phyloP scores from a whole-genome alignment of 768 basidiomycete species.

The Pulveroboletus sp. region DNA sequence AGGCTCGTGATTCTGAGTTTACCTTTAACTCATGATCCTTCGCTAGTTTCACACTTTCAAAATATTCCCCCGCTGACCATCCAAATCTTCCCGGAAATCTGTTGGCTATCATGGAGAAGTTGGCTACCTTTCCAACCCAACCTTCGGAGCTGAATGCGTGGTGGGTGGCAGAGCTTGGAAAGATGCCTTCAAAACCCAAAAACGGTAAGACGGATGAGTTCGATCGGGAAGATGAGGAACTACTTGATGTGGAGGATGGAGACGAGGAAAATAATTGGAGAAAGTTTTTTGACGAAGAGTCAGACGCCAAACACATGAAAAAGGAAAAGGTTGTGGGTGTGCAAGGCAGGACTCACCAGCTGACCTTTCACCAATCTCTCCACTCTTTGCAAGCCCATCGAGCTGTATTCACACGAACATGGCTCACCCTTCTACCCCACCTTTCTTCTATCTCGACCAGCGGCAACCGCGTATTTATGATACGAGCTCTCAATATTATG shows the following conservation, averaged over 20 bases:
- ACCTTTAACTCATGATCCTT: conserved; percentile 1
- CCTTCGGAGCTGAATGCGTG: conserved; percentile 64
- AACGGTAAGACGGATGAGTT: conserved; percentile 38
- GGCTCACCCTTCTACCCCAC: conserved; percentile 67
- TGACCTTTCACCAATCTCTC: conserved; percentile 73
- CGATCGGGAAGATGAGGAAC: conserved; percentile 31
- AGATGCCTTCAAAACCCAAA: conserved; percentile 51
- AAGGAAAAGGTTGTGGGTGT: conserved; percentile 34
- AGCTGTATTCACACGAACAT: conserved; percentile 76
- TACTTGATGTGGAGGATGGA: conserved; percentile 31
- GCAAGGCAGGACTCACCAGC: conserved; percentile 48
- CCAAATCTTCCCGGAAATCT: conserved; percentile 46
- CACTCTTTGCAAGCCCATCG: conserved; percentile 74
- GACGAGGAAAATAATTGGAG: conserved; percentile 65
- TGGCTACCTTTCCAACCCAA: conserved; percentile 73
- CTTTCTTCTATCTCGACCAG: conserved; percentile 39
- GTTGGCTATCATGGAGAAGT: conserved; percentile 58
- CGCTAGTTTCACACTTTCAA: conserved; percentile 23
- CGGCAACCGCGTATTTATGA: conserved; percentile 37
- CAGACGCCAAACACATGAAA: conserved; percentile 33
- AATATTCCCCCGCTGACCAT: conserved; percentile 27
- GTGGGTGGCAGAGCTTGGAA: conserved; percentile 70
- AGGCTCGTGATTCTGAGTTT: neutral
- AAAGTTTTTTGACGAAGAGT: conserved; percentile 74
- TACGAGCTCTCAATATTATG: conserved; percentile 68